Conservation (phyloP, 768 basidiomycete species). For the Auricularia cornea region DNA sequence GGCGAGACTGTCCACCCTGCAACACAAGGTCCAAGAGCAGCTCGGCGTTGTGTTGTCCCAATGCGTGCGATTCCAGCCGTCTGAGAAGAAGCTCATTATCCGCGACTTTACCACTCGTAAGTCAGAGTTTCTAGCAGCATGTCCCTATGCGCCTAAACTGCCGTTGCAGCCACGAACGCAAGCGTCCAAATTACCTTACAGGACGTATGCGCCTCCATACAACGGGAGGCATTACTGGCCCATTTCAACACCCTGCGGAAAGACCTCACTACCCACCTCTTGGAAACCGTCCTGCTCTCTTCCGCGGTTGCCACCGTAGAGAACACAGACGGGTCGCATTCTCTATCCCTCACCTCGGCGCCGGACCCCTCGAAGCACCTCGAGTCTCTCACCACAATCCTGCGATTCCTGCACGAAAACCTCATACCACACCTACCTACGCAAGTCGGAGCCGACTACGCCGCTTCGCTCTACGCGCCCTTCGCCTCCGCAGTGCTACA, state of each 20-base stretch:
- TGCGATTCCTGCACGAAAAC: slow-evolving; percentile 55
- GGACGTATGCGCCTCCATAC: slow-evolving; percentile 51
- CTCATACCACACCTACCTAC: slow-evolving; percentile 52
- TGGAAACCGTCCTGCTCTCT: slow-evolving; percentile 50
- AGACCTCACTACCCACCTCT: slow-evolving; percentile 50
- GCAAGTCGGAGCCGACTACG: slow-evolving; percentile 35
- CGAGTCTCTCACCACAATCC: slow-evolving; percentile 43
- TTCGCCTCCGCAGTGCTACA: slow-evolving; percentile 53
- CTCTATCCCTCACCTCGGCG: slow-evolving; percentile 35
- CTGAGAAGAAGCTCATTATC: slow-evolving; percentile 18
- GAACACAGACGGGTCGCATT: slow-evolving; percentile 42
- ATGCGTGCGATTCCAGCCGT: slow-evolving; percentile 40
- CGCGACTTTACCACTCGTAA: too few species aligned
- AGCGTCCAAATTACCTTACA: slow-evolving; percentile 34
- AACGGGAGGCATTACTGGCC: slow-evolving; percentile 41
- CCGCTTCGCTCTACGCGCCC: slow-evolving; percentile 52
- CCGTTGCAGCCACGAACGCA: slow-evolving; percentile 20
- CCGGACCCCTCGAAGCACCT: slow-evolving; percentile 36
- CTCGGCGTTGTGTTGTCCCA: slow-evolving; percentile 59
- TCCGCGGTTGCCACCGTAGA: slow-evolving; percentile 34
- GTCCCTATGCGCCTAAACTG: too few species aligned
- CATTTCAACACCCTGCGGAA: slow-evolving; percentile 57
- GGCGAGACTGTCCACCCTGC: slow-evolving; percentile 46
- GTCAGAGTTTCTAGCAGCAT: too few species aligned
- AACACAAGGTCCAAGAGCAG: slow-evolving; percentile 61